Evolutionary conservation across 441 rosid species (phyloP).

Genomic region (Pelargonium fulgidum): DNA sequence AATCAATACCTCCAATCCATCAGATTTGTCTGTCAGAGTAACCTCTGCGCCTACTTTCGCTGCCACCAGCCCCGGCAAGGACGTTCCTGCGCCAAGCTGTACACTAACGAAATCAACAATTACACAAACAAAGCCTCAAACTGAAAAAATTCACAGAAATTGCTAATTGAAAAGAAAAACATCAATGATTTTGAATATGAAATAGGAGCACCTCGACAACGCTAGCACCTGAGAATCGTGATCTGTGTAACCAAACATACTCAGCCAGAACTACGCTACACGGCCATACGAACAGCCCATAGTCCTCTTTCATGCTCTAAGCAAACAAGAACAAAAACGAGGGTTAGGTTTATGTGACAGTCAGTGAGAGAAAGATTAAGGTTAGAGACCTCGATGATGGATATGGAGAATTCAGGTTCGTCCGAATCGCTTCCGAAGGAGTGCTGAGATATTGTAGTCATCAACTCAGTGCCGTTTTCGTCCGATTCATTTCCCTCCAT

Average conservation of each 20-base stretch:
- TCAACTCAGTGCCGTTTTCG: slow-evolving; percentile 4
- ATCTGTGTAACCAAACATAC: slow-evolving; percentile 76
- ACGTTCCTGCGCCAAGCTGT: no score
- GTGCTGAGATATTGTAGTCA: slow-evolving; percentile 55
- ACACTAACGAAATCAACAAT: no score
- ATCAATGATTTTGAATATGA: no score
- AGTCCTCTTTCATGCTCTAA: slow-evolving; percentile 84
- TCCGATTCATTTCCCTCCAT: slow-evolving; percentile 4
- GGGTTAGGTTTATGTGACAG: no score
- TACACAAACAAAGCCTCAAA: no score
- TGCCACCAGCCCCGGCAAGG: slow-evolving; percentile 76
- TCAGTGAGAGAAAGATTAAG: no score
- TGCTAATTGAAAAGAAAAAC: neutral
- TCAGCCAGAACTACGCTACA: no score
- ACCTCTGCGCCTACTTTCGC: slow-evolving; percentile 73
- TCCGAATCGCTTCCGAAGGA: slow-evolving; percentile 37
- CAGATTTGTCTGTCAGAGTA: slow-evolving; percentile 60
- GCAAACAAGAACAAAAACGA: no score
- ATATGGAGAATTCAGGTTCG: slow-evolving; percentile 38
- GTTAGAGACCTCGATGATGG: slow-evolving; percentile 52
- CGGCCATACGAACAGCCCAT: no score
- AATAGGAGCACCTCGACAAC: slow-evolving; percentile 40
- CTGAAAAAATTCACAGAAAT: no score
- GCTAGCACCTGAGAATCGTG: slow-evolving; percentile 39
- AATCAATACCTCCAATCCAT: slow-evolving; percentile 56